Evolutionary conservation across 2,329 filamentous ascomycete genomes (phyloP).

Genomic region (Dactylella cylindrospora): DNA sequence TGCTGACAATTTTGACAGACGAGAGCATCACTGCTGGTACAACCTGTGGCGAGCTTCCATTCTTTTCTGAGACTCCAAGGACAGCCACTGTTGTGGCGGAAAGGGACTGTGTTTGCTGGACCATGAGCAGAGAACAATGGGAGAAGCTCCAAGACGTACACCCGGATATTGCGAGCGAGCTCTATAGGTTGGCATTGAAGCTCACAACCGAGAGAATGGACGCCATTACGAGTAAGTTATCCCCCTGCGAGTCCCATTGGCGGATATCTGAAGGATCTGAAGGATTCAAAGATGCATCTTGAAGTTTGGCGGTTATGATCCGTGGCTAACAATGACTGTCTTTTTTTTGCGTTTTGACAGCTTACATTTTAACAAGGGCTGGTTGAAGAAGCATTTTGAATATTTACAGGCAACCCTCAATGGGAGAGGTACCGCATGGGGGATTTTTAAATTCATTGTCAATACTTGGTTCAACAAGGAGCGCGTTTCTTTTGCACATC

Average conservation of each 20-base stretch:
- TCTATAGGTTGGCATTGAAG: conserved; percentile 85
- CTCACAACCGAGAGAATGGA: conserved; percentile 92
- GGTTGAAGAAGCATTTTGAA: conserved; percentile 46
- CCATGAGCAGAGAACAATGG: conserved; percentile 73
- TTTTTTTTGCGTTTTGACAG: background rate
- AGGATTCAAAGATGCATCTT: too few relatives aligned
- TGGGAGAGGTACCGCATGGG: too few relatives aligned
- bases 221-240: conserved; percentile 58
- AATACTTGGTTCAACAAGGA: too few relatives aligned
- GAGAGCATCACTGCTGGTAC: conserved; percentile 56
- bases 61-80: conserved; percentile 85
- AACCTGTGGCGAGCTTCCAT: conserved; percentile 92
- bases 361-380: conserved; percentile 47
- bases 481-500: too few relatives aligned
- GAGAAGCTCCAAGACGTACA: conserved; percentile 69
- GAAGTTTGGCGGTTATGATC: background rate
- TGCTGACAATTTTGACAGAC: conserved; percentile 21
- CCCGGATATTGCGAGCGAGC: conserved; percentile 75
- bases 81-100: conserved; percentile 87
- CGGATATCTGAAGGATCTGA: too few relatives aligned
- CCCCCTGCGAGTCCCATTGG: too few relatives aligned
- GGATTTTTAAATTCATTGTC: too few relatives aligned
- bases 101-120: conserved; percentile 78
- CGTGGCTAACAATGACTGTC: background rate
- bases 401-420: too few relatives aligned